Conservation (phyloP, 2,329 filamentous ascomycete species). For the Ascomycota sp. region DNA sequence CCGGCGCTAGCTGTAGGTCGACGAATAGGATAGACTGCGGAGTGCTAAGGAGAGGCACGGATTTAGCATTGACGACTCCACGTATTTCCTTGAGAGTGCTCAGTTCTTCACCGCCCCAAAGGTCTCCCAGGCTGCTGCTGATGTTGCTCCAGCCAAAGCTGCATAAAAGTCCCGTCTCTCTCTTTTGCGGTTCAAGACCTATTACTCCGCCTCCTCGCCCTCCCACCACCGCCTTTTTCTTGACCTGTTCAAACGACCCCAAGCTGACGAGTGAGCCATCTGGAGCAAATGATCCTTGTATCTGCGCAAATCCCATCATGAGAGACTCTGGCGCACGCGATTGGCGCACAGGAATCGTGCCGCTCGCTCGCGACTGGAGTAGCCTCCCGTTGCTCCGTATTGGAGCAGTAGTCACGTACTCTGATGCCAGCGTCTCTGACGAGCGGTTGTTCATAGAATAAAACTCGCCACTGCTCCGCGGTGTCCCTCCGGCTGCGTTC, state of each 20-base stretch:
- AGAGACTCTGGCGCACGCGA: slow-evolving; percentile 49
- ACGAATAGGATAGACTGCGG: slow-evolving; percentile 94
- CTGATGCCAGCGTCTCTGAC: slow-evolving; percentile 77
- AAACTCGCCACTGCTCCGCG: slow-evolving; percentile 82
- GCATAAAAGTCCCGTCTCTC: slow-evolving; percentile 60
- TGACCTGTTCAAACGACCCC: slow-evolving; percentile 83
- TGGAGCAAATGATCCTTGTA: slow-evolving; percentile 77
- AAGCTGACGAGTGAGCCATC: slow-evolving; percentile 85
- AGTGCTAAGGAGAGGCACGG: slow-evolving; percentile 79
- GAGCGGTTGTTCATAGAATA: slow-evolving; percentile 92
- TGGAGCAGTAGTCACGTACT: slow-evolving; percentile 45
- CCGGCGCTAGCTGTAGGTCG: slow-evolving; percentile 68
- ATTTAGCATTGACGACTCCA: slow-evolving; percentile 64
- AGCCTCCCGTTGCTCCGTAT: slow-evolving; percentile 16
- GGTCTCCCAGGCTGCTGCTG: slow-evolving; percentile 68
- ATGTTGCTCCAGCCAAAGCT: slow-evolving; percentile 76
- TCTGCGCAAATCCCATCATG: slow-evolving; percentile 96
- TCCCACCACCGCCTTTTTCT: slow-evolving; percentile 77
- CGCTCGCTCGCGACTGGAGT: slow-evolving; percentile 24
- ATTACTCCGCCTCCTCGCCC: slow-evolving; percentile 76
- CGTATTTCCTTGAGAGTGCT: slow-evolving; percentile 95
- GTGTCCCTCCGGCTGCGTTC: slow-evolving; percentile 54
- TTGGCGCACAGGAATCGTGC: slow-evolving; percentile 21
- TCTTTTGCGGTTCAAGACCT: slow-evolving; percentile 53
- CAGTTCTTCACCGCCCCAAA: slow-evolving; percentile 70